A percentile compares a stretch with the other conserved stretches of the same genome.
These are phyloP conservation scores for Moesziomyces sp. DNA, from an alignment of 1,284 basidiomycete species.

Conservation along the genomic window DNA sequence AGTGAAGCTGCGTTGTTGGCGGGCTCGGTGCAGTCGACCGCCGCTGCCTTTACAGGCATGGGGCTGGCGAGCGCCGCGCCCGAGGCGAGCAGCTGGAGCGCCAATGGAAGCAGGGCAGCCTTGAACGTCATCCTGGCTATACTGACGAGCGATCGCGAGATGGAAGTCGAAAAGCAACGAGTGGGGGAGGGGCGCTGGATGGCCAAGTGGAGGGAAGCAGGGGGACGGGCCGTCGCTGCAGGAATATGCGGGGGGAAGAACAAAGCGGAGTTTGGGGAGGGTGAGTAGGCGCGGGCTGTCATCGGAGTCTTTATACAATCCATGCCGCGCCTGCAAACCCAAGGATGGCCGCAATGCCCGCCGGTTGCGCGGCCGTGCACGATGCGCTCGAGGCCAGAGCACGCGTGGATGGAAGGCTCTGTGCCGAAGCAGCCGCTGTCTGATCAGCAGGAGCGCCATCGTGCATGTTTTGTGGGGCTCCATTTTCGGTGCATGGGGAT, in stretches of 20 bases:
- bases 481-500: neutral
- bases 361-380: too few relatives aligned
- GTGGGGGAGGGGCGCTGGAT: neutral
- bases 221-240: neutral
- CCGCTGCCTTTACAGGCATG: conserved; percentile 9
- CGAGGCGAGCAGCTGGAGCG: conserved; percentile 34
- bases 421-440: too few relatives aligned
- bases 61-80: conserved; percentile 22
- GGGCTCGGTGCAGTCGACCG: conserved; percentile 8
- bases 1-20: conserved; percentile 3
- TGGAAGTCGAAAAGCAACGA: neutral
- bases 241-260: conserved; percentile 10
- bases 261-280: conserved; percentile 17
- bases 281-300: neutral
- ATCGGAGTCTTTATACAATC: conserved; percentile 18
- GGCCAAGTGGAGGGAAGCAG: conserved; percentile 12
- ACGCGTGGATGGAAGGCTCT: too few relatives aligned
- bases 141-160: neutral
- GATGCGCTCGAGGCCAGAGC: too few relatives aligned
- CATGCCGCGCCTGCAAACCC: neutral
- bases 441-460: too few relatives aligned
- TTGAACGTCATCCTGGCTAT: conserved; percentile 19
- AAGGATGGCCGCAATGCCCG: neutral
- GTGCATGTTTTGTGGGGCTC: neutral
- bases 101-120: conserved; percentile 22